Base-by-base conservation (phyloP, 495 filamentous ascomycete genomes). In the Penicillium subrubescens region DNA sequence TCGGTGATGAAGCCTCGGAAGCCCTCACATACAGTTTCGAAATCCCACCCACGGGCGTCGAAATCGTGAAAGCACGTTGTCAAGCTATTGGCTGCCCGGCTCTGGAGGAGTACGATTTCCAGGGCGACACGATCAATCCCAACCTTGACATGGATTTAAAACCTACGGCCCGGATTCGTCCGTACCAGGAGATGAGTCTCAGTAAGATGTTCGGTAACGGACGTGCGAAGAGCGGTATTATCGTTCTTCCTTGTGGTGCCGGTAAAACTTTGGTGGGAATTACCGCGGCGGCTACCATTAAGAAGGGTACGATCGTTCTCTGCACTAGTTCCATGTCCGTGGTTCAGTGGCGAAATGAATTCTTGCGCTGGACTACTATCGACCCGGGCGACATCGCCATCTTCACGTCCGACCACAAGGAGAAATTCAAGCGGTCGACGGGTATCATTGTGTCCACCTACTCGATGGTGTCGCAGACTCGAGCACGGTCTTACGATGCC, bases 151-250 rank as follows among this genome's bases (percentile, higher is more conserved):
- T 99, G 91, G 69, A 97, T 96, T 69, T 89, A 93, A 71, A 88
- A 86, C 66, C 71, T 0, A 67, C 71, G 10, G 71, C 71, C 5
- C 59, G 69, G n/a, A 75, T 75, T 52, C 73, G 74, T 57, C 72
- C 64, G 35, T 98, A 98, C 70, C 96, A 99, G 77, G 95, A 99
- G 78, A 94, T 96, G 79, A 94, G 92, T 67, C 82, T 99, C 33
- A 93, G 90, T 78, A 98, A 99, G 75, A 98, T 99, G 96, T 99
- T 99, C 71, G 93, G 95, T 70, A 99, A 99, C 72, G 94, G 93
- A 60, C 87, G 95, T 73, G 93, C 95, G 23, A 95, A 96, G 77
- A 96, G 92, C 78, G 95, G 96, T 67, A 96, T 99, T 67, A 98
- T 99, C 62, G 95, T 99, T 50, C 75, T 99, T 66, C 95, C 95